Evolutionary conservation across 805 yeast genomes (phyloP).

Genomic region (Clavispora fructus): DNA sequence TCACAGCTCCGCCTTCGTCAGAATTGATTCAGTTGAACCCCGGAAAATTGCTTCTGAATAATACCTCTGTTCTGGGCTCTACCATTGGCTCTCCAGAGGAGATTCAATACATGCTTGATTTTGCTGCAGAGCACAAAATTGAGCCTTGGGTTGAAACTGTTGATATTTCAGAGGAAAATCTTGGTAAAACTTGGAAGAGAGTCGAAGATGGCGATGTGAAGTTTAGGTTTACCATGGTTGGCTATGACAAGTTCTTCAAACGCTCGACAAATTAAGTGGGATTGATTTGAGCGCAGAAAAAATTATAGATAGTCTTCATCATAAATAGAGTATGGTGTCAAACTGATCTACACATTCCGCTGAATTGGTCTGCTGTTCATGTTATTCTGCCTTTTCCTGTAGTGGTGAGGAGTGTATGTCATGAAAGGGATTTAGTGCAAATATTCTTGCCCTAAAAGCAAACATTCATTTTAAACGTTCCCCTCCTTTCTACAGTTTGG

Average conservation of each 20-base stretch:
- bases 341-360: no score
- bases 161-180: constrained; percentile 12
- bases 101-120: constrained; percentile 13
- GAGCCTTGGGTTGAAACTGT: constrained; percentile 15
- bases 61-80: constrained; percentile 12
- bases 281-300: no score
- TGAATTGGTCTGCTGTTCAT: no score
- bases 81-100: constrained; percentile 12
- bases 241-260: constrained; percentile 14
- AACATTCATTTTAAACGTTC: no score
- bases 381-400: no score
- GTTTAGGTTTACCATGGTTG: constrained; percentile 14
- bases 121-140: constrained; percentile 14
- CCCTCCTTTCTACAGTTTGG: no score
- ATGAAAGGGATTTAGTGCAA: no score
- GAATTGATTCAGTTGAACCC: constrained; percentile 9
- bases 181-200: constrained; percentile 12
- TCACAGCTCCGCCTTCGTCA: constrained; percentile 11
- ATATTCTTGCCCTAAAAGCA: no score
- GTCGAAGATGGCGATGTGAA: constrained; percentile 11
- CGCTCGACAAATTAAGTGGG: no score
- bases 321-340: no score
- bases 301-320: no score
- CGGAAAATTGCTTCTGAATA: constrained; percentile 7
- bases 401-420: no score